Percentiles rank a stretch among this genome's conserved stretches.
These are phyloP conservation scores for Colletotrichum chrysophilum DNA, from an alignment of 2,329 filamentous ascomycete species.

Conservation along the genomic window DNA sequence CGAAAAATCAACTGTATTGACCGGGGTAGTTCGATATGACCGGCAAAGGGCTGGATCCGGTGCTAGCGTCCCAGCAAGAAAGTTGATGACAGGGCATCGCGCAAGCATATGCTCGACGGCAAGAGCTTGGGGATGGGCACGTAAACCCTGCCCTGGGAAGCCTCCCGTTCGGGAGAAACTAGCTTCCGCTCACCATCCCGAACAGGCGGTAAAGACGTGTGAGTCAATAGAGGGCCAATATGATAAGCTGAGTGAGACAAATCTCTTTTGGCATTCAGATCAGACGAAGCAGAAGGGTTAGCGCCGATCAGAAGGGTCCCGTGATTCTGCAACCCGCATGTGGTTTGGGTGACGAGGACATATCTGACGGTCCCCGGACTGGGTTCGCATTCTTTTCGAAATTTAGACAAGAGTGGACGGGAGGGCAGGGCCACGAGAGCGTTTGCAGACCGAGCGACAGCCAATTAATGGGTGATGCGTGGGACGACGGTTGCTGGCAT, in stretches of 20 bases:
- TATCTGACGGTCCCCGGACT: not conserved
- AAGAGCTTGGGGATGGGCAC: not conserved
- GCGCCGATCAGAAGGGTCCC: not conserved
- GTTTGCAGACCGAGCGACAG: not conserved
- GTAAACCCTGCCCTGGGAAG: not conserved
- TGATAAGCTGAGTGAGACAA: not conserved
- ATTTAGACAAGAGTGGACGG: not conserved
- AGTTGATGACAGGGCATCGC: not conserved
- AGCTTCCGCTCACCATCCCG: not conserved
- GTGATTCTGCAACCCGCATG: not conserved
- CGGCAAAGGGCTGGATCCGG: not conserved
- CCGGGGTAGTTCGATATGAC: not conserved
- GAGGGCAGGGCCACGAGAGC: not conserved
- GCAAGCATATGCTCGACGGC: not conserved
- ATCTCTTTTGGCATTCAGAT: not conserved
- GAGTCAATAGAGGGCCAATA: not conserved
- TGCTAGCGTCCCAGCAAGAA: not conserved
- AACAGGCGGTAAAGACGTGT: not conserved
- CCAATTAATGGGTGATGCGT: not conserved
- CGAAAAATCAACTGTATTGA: not conserved
- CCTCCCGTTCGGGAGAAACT: not conserved
- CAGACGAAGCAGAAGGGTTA: not conserved
- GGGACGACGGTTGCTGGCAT: not conserved
- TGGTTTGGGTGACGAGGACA: not conserved
- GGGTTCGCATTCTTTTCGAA: not conserved